A percentile compares a stretch with the other conserved stretches of the same genome.
Conservation (phyloP, 768 basidiomycete genomes). For the Pholiota molesta region DNA sequence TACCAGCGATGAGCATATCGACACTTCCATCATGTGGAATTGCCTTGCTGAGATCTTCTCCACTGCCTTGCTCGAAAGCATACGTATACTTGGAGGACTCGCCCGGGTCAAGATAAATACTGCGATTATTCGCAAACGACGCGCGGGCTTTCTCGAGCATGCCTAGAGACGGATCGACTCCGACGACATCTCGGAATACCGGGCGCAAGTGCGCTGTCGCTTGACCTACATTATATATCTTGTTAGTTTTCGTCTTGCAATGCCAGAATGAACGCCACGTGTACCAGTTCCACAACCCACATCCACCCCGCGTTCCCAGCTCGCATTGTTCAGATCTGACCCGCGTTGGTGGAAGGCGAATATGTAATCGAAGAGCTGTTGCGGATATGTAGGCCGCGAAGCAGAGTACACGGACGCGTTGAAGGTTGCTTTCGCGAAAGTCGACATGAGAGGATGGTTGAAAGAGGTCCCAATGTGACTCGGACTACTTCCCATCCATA, state of each 20-base stretch:
- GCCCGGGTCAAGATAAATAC: not conserved
- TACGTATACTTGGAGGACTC: conserved; percentile 20
- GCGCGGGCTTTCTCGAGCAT: conserved; percentile 66
- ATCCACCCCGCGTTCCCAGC: conserved; percentile 68
- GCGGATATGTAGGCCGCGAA: conserved; percentile 75
- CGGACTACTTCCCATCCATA: too few species aligned
- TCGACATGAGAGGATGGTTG: conserved; percentile 62
- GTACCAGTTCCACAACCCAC: conserved; percentile 86
- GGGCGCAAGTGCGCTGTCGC: conserved; percentile 58
- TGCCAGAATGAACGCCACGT: not conserved
- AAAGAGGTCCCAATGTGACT: too few species aligned
- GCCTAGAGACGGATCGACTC: conserved; percentile 71
- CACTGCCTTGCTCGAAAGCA: conserved; percentile 38
- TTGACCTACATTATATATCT: conserved; percentile 52
- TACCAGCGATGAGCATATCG: conserved; percentile 72
- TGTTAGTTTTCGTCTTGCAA: not conserved
- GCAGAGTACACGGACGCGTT: conserved; percentile 69
- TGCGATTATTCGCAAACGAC: conserved; percentile 4
- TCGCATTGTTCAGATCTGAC: conserved; percentile 19
- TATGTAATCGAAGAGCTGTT: conserved; percentile 62
- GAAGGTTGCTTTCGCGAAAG: conserved; percentile 73
- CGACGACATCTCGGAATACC: conserved; percentile 60
- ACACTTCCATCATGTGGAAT: conserved; percentile 48
- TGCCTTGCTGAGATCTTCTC: conserved; percentile 58
- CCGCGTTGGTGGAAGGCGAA: conserved; percentile 55